Conservation (phyloP, 768 basidiomycete genomes). For the Termitomyces sp. region DNA sequence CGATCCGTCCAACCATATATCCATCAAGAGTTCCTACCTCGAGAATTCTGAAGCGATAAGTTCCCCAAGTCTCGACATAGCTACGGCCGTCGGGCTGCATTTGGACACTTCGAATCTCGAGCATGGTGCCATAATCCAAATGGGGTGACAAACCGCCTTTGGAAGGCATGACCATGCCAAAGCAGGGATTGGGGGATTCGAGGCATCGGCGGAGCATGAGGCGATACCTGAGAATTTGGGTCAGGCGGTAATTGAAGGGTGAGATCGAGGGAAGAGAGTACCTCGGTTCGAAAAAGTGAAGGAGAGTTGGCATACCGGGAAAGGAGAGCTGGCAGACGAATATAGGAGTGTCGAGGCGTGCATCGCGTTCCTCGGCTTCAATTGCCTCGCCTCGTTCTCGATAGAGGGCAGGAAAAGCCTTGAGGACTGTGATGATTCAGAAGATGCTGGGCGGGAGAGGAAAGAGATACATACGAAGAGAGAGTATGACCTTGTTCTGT, state of each 20-base stretch:
- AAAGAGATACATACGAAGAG: conserved; percentile 47
- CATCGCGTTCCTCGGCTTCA: conserved; percentile 71
- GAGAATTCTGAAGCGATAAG: conserved; percentile 77
- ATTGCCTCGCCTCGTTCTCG: conserved; percentile 57
- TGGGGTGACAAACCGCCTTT: conserved; percentile 31
- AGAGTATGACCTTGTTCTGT: conserved; percentile 62
- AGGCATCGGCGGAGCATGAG: conserved; percentile 97
- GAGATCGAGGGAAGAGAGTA: conserved; percentile 17
- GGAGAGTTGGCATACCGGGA: conserved; percentile 82
- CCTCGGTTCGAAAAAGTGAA: conserved; percentile 94
- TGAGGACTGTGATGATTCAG: conserved; percentile 42
- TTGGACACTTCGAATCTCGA: conserved; percentile 81
- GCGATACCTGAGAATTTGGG: conserved; percentile 53
- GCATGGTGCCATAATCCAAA: conserved; percentile 87
- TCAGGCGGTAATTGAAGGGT: background rate
- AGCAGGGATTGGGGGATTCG: conserved; percentile 66
- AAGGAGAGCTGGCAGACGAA: conserved; percentile 89
- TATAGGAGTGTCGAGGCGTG: conserved; percentile 82
- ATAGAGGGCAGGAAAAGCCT: conserved; percentile 62
- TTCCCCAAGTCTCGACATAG: conserved; percentile 64
- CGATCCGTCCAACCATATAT: conserved; percentile 81
- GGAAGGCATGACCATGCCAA: conserved; percentile 89
- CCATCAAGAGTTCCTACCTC: conserved; percentile 85
- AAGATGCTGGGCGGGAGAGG: conserved; percentile 1
- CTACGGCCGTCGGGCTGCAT: conserved; percentile 88